Conservation (phyloP, 495 filamentous ascomycete species). For the Penicillium alfredii region DNA sequence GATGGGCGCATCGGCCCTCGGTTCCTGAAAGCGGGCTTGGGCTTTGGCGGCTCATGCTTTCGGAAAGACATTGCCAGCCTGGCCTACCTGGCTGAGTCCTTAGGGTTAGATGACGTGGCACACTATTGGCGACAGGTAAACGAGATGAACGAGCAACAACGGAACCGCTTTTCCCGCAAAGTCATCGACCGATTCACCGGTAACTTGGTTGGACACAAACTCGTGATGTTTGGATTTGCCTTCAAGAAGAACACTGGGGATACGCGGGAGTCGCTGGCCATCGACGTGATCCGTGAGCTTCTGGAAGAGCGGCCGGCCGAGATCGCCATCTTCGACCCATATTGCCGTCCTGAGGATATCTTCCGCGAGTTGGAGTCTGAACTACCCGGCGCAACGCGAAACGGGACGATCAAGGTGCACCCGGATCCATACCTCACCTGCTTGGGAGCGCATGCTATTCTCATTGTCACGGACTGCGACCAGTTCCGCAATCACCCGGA, state of each 20-base stretch:
- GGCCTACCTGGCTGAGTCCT: conserved; percentile 64
- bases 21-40: conserved; percentile 72
- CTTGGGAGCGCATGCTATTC: conserved; percentile 28
- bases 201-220: conserved; percentile 63
- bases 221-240: conserved; percentile 69
- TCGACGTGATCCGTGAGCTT: conserved; percentile 60
- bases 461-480: conserved; percentile 36
- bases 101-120: conserved; percentile 66
- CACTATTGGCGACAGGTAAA: conserved; percentile 71
- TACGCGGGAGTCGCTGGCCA: conserved; percentile 65
- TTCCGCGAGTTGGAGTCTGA: conserved; percentile 29
- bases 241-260: conserved; percentile 83
- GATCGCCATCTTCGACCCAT: conserved; percentile 72
- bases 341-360: conserved; percentile 46
- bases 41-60: conserved; percentile 80
- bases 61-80: conserved; percentile 77
- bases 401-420: conserved; percentile 24
- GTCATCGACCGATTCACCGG: conserved; percentile 63
- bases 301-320: conserved; percentile 56
- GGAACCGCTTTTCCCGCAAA: conserved; percentile 57
- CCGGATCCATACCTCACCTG: conserved; percentile 36
- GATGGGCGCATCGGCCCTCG: conserved; percentile 65
- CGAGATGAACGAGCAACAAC: conserved; percentile 72
- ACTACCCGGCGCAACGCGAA: not conserved
- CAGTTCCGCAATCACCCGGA: conserved; percentile 23